These are phyloP conservation scores for Carex cristatella DNA, from an alignment of 176 grass and related monocot species.

Conservation along the genomic window DNA sequence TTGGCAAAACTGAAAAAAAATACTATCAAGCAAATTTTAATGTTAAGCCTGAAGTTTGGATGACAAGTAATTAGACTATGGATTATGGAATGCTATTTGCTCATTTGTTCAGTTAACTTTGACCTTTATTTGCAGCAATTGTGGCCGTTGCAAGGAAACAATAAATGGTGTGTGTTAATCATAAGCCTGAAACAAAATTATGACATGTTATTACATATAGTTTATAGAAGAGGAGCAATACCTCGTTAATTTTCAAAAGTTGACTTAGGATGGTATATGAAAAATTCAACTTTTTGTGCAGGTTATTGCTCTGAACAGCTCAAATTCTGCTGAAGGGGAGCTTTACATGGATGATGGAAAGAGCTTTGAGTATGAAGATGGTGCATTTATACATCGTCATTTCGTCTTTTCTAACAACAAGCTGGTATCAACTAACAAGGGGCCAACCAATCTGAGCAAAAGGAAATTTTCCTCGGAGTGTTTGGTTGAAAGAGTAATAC, in stretches of 20 bases:
- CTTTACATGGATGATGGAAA: constrained; percentile 93
- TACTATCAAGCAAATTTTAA: not conserved
- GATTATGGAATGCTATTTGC: not conserved
- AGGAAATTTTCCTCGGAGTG: constrained; percentile 64
- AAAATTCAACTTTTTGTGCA: constrained; percentile 23
- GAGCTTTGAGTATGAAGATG: constrained; percentile 75
- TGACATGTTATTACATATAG: not conserved
- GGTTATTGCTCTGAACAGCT: constrained; percentile 86
- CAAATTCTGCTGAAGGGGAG: constrained; percentile 73
- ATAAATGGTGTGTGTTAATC: not conserved
- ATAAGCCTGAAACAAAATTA: not conserved
- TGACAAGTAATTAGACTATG: not conserved
- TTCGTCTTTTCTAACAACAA: constrained; percentile 76
- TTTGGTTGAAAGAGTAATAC: constrained; percentile 71
- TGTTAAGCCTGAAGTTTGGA: not conserved
- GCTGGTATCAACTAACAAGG: constrained; percentile 54
- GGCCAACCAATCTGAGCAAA: constrained; percentile 27
- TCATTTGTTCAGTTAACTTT: not conserved
- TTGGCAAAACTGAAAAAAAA: not conserved
- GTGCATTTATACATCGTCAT: constrained; percentile 76
- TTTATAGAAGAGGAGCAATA: not conserved
- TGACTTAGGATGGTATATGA: not conserved
- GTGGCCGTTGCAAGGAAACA: not conserved
- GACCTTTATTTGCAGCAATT: not conserved
- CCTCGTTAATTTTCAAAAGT: not conserved